These are phyloP conservation scores for Cladorrhinum sp. DNA, from an alignment of 2,329 filamentous ascomycete species.

Conservation along the genomic window DNA sequence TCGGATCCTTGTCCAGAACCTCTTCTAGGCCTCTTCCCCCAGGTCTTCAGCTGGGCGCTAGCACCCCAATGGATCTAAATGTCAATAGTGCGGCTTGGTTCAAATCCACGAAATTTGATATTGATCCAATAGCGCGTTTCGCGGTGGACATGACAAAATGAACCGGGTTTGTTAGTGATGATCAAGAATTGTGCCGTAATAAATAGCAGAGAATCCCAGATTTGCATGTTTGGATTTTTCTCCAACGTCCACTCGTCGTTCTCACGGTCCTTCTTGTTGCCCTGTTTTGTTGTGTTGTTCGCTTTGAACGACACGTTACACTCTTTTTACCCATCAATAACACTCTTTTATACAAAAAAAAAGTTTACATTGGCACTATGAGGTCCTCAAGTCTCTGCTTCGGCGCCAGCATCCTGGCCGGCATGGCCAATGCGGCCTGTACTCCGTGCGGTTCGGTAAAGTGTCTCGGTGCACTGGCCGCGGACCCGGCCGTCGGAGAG, in stretches of 20 bases:
- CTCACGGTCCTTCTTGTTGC: neutral
- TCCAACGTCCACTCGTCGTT: neutral
- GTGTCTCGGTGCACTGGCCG: constrained; percentile 16
- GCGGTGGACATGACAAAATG: neutral
- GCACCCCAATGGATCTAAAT: too few relatives aligned
- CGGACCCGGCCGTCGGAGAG: constrained; percentile 15
- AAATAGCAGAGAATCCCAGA: neutral
- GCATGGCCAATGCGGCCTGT: constrained; percentile 52
- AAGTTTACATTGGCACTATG: constrained; percentile 5
- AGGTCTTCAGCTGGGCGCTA: too few relatives aligned
- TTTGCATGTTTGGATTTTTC: neutral
- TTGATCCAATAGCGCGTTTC: neutral
- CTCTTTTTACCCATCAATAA: neutral
- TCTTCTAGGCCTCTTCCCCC: too few relatives aligned
- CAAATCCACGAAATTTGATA: neutral
- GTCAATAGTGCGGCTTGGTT: too few relatives aligned
- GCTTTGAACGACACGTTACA: neutral
- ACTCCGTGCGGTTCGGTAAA: constrained; percentile 30
- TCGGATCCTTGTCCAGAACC: too few relatives aligned
- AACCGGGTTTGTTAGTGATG: neutral
- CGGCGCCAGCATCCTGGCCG: constrained; percentile 44
- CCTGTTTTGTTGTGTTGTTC: neutral
- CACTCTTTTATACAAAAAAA: too few relatives aligned
- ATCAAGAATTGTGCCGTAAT: neutral
- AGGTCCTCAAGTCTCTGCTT: constrained; percentile 13